Evolutionary conservation across 2,329 filamentous ascomycete genomes (phyloP).

Genomic region (Fusarium bactridioides): DNA sequence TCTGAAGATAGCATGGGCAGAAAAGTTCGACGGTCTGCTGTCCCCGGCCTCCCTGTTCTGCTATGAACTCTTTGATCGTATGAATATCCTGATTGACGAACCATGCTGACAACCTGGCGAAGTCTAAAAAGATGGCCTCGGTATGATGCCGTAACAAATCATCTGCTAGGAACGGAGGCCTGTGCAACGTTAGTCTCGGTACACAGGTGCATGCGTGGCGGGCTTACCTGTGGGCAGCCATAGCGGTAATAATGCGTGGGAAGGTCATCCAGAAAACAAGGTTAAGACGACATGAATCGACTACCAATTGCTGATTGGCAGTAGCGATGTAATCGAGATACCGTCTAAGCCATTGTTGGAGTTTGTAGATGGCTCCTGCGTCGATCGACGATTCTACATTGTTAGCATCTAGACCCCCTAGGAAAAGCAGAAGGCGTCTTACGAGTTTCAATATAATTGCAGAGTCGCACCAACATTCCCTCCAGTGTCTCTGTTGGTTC

Average conservation of each 20-base stretch:
- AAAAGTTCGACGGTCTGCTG: slow-evolving; percentile 39
- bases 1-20: slow-evolving; percentile 53
- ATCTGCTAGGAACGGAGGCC: slow-evolving; percentile 38
- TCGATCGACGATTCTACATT: slow-evolving; percentile 52
- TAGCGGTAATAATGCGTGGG: slow-evolving; percentile 56
- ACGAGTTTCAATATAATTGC: slow-evolving; percentile 49
- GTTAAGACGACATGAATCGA: slow-evolving; percentile 55
- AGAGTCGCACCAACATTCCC: slow-evolving; percentile 48
- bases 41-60: slow-evolving; percentile 7
- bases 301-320: slow-evolving; percentile 46
- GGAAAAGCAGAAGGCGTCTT: slow-evolving; percentile 9
- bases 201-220: background rate
- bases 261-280: slow-evolving; percentile 61
- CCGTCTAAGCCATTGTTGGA: slow-evolving; percentile 60
- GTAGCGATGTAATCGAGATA: slow-evolving; percentile 54
- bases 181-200: slow-evolving; percentile 16
- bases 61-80: slow-evolving; percentile 27
- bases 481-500: slow-evolving; percentile 43
- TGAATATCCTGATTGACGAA: slow-evolving; percentile 59
- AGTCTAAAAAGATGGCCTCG: slow-evolving; percentile 50
- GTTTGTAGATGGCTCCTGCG: slow-evolving; percentile 52
- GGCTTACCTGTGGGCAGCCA: slow-evolving; percentile 52
- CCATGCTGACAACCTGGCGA: slow-evolving; percentile 59
- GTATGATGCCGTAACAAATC: slow-evolving; percentile 43
- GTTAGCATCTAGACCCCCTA: slow-evolving; percentile 26